phyloP scores from a whole-genome alignment of 2,329 filamentous ascomycete genomes.

The Pseudogymnoascus sp. region DNA sequence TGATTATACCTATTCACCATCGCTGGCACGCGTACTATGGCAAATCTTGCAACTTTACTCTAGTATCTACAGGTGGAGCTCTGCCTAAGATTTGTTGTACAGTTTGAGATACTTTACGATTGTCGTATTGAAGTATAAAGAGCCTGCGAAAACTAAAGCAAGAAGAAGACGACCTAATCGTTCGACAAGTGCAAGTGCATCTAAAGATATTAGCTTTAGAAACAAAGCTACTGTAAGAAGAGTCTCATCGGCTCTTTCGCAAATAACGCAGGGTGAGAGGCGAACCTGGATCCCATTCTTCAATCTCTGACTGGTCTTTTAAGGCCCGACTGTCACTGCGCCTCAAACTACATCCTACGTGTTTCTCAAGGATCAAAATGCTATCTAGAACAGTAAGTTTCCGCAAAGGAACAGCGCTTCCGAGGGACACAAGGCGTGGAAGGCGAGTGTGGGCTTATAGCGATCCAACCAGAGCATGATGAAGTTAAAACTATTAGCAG shows the following conservation, averaged over 20 bases:
- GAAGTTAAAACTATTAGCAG: too few relatives aligned
- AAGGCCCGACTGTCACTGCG: neutral
- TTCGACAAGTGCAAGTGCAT: slow-evolving; percentile 14
- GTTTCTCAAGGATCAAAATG: slow-evolving; percentile 13
- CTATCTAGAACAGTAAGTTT: slow-evolving; percentile 12
- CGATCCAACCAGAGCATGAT: too few relatives aligned
- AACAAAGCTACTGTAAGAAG: slow-evolving; percentile 1
- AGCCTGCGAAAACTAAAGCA: slow-evolving; percentile 37
- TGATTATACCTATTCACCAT: too few relatives aligned
- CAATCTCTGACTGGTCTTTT: too few relatives aligned
- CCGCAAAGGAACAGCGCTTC: slow-evolving; percentile 1
- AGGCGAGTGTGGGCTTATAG: too few relatives aligned
- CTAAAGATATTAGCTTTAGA: slow-evolving; percentile 13
- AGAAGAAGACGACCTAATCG: slow-evolving; percentile 38
- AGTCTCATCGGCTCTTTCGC: neutral
- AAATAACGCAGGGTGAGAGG: slow-evolving; percentile 9
- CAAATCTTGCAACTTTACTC: too few relatives aligned
- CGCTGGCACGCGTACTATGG: too few relatives aligned
- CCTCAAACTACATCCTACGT: slow-evolving; percentile 12
- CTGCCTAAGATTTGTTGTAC: slow-evolving; percentile 34
- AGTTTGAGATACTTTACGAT: slow-evolving; percentile 34
- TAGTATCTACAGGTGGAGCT: too few relatives aligned
- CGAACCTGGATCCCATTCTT: slow-evolving; percentile 16
- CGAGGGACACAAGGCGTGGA: slow-evolving; percentile 11
- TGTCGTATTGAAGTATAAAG: slow-evolving; percentile 32